Evolutionary conservation across 345 rosid species (phyloP).

Genomic region (Populus euphratica): DNA sequence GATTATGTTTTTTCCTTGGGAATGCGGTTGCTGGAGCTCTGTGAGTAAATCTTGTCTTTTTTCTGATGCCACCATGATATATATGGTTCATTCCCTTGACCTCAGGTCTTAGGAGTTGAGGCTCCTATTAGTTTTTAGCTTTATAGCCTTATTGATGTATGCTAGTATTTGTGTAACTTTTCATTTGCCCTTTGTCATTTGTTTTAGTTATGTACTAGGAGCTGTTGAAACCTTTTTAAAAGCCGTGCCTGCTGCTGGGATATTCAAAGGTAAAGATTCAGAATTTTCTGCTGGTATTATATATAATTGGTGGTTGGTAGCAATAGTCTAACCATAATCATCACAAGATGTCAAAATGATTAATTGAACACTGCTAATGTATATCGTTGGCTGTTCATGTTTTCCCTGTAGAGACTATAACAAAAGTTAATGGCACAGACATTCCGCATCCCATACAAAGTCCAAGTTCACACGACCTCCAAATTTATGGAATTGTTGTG

Average conservation of each 20-base stretch:
- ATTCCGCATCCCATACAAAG: conserved; percentile 52
- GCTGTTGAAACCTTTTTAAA: conserved; percentile 97
- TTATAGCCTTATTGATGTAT: conserved; percentile 4
- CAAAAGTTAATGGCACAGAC: conserved; percentile 68
- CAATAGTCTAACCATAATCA: background rate
- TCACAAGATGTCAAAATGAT: background rate
- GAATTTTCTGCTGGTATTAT: conserved; percentile 4
- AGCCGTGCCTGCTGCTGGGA: conserved; percentile 96
- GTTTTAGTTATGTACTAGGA: conserved; percentile 87
- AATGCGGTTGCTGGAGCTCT: conserved; percentile 99
- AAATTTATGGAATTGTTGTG: conserved; percentile 89
- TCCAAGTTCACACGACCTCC: conserved; percentile 88
- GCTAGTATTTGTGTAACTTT: background rate
- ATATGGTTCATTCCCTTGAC: conserved; percentile 6
- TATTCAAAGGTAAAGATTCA: conserved; percentile 65
- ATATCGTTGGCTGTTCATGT: conserved; percentile 14
- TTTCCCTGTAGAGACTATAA: conserved; percentile 60
- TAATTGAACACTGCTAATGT: conserved; percentile 1
- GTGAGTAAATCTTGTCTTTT: conserved; percentile 52
- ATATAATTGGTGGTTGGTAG: background rate
- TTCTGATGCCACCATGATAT: conserved; percentile 7
- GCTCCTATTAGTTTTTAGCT: conserved; percentile 3
- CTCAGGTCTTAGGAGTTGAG: background rate
- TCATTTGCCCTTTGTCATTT: conserved; percentile 15
- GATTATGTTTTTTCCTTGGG: conserved; percentile 97